A percentile compares a stretch with the other conserved stretches of the same genome.
These are phyloP conservation scores for Heritiera fomes DNA, from an alignment of 345 rosid genomes.

Conservation along the genomic window DNA sequence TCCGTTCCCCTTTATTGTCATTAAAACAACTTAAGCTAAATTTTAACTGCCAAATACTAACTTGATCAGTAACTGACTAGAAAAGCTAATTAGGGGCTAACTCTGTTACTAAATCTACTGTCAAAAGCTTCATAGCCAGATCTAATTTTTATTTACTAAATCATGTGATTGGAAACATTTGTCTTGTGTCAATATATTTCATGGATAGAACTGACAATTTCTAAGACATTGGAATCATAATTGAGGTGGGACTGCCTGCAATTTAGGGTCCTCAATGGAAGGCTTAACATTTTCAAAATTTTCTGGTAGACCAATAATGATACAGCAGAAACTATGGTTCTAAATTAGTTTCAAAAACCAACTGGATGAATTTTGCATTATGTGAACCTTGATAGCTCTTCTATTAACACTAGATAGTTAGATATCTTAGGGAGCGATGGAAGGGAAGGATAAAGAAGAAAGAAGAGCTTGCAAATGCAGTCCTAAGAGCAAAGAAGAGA, in stretches of 20 bases:
- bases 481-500: not conserved
- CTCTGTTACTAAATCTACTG: not conserved
- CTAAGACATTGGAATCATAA: not conserved
- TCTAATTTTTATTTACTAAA: not conserved
- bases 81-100: conserved; percentile 1
- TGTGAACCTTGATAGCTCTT: not conserved
- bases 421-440: not conserved
- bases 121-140: not conserved
- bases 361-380: not conserved
- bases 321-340: not conserved
- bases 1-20: not conserved
- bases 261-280: not conserved
- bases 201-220: not conserved
- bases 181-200: not conserved
- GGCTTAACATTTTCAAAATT: not conserved
- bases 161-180: not conserved
- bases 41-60: not conserved
- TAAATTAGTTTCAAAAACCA: not conserved
- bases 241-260: not conserved
- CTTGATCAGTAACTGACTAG: not conserved
- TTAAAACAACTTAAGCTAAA: not conserved
- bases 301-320: not conserved
- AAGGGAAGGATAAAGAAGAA: not conserved
- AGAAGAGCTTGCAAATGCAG: not conserved
- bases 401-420: not conserved